Percentiles rank a stretch among this genome's conserved stretches.
phyloP scores from a whole-genome alignment of 257 asterid species.

The Solanum raphanifolium region DNA sequence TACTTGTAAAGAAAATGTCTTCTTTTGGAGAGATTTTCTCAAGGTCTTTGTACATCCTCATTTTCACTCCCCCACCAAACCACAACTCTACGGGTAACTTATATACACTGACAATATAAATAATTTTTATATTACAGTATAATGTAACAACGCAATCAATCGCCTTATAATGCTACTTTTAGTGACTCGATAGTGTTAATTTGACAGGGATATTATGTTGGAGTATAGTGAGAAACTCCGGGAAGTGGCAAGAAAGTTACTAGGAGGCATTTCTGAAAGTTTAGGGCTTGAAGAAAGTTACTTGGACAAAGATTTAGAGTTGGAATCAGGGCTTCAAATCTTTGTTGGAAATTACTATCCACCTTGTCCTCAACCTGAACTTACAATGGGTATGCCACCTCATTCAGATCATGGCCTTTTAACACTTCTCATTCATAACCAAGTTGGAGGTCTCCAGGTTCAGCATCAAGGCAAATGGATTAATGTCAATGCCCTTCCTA shows the following conservation, averaged over 20 bases:
- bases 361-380: constrained; percentile 42
- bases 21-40: constrained; percentile 38
- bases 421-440: constrained; percentile 28
- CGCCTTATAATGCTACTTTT: not conserved
- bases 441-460: constrained; percentile 30
- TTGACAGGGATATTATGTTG: constrained; percentile 11
- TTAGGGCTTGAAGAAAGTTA: constrained; percentile 23
- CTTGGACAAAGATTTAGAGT: constrained; percentile 13
- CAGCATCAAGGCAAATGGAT: constrained; percentile 29
- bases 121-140: not conserved
- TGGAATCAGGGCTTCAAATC: constrained; percentile 29
- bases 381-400: constrained; percentile 41
- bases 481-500: constrained; percentile 17
- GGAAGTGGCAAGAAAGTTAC: constrained; percentile 3
- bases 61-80: constrained; percentile 33
- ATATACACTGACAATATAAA: not conserved
- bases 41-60: constrained; percentile 36
- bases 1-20: constrained; percentile 8
- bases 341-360: constrained; percentile 35
- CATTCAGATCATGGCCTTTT: constrained; percentile 44
- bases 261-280: constrained; percentile 22
- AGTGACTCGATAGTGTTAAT: not conserved
- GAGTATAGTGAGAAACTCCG: constrained; percentile 25
- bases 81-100: constrained; percentile 15
- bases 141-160: not conserved